Evolutionary conservation across 305 asterid species (phyloP).

Genomic region (Coffea humblotiana): DNA sequence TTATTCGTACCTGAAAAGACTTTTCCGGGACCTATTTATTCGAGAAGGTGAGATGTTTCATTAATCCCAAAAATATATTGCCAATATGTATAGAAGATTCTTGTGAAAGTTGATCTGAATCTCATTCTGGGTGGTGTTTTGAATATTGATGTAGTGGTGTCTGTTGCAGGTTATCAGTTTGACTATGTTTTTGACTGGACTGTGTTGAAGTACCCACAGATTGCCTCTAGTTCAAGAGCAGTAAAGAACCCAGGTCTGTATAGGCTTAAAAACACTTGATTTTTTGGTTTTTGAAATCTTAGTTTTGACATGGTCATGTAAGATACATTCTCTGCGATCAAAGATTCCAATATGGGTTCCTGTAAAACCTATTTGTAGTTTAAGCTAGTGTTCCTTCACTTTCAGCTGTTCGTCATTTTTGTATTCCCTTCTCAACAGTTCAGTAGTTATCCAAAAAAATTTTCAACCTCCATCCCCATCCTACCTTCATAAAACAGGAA

Average conservation of each 20-base stretch:
- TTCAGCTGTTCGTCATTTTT: neutral
- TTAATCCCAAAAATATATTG: neutral
- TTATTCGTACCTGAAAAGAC: conserved; percentile 93
- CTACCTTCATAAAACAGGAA: too few species aligned
- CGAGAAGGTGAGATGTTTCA: conserved; percentile 62
- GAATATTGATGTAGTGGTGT: neutral
- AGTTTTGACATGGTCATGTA: neutral
- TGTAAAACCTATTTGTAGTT: neutral
- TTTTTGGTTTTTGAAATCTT: conserved; percentile 3
- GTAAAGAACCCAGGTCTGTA: conserved; percentile 61
- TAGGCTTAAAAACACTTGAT: conserved; percentile 13
- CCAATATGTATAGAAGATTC: neutral
- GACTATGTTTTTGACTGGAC: conserved; percentile 98
- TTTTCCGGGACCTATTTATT: conserved; percentile 88
- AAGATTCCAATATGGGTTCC: neutral
- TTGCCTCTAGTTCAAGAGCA: conserved; percentile 72
- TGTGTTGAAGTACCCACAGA: conserved; percentile 84
- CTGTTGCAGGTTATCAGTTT: conserved; percentile 76
- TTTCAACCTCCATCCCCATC: neutral
- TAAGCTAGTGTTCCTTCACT: neutral
- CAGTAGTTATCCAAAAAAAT: neutral
- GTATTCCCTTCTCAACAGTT: neutral
- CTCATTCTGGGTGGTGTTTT: conserved; percentile 1
- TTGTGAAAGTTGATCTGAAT: conserved; percentile 5
- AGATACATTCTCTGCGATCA: neutral